Conservation (phyloP, 345 rosid species). For the Microthlaspi erraticum region DNA sequence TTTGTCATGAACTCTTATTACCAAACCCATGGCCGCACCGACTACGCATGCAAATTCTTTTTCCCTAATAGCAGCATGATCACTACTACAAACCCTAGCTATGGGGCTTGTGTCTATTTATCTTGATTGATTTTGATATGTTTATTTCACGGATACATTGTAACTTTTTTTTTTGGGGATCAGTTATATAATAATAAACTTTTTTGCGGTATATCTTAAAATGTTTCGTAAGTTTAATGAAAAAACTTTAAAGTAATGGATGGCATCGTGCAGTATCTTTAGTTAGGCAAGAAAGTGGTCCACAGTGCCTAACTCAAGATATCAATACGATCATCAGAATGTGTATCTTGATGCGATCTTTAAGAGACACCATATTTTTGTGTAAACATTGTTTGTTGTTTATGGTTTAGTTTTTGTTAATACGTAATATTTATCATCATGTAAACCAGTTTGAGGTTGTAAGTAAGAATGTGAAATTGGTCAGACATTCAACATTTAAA, state of each 20-base stretch:
- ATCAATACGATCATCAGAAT: slow-evolving; percentile 2
- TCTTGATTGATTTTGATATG: not conserved
- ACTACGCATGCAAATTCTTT: not conserved
- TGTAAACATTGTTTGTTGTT: no score
- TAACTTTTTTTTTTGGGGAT: no score
- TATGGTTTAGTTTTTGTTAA: no score
- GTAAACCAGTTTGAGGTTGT: no score
- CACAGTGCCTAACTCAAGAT: slow-evolving; percentile 2
- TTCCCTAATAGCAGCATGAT: not conserved
- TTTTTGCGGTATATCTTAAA: not conserved
- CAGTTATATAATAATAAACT: not conserved
- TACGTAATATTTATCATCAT: no score
- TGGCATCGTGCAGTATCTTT: not conserved
- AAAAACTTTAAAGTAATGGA: not conserved
- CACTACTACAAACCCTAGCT: slow-evolving; percentile 21
- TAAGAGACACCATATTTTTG: no score
- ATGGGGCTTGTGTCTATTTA: slow-evolving; percentile 5
- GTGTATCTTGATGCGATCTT: not conserved
- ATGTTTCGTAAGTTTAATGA: not conserved
- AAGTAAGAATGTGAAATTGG: no score
- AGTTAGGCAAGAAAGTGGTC: not conserved
- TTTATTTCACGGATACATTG: no score
- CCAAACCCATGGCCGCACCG: slow-evolving; percentile 5
- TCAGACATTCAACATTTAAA: no score
- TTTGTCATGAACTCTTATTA: slow-evolving; percentile 40